Percentiles rank a stretch among this genome's conserved stretches.
Conservation (phyloP, 495 filamentous ascomycete species). For the Lasiosphaeris hirsuta region DNA sequence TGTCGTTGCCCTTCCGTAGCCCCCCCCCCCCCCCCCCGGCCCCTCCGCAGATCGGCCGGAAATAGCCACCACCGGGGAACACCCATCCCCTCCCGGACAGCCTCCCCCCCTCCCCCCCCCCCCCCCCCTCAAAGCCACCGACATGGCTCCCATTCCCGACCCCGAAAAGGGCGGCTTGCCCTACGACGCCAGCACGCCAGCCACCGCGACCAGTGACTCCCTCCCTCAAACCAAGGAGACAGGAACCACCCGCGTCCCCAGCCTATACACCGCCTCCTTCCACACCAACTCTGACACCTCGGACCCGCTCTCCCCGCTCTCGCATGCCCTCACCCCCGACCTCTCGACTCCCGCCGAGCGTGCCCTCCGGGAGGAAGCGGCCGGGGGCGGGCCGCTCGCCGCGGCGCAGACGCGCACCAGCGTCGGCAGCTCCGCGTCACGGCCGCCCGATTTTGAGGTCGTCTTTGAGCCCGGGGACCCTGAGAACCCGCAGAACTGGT, state of each 20-base stretch:
- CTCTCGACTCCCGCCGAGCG: conserved; percentile 15
- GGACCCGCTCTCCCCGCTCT: conserved; percentile 35
- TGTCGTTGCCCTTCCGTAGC: no score
- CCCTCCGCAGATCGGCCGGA: no score
- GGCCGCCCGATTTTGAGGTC: conserved; percentile 70
- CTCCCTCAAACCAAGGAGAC: background rate
- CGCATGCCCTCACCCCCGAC: conserved; percentile 35
- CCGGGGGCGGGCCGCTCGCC: conserved; percentile 7
- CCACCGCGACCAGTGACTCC: background rate
- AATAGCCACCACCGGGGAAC: no score
- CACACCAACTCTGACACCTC: conserved; percentile 24
- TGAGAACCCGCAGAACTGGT: conserved; percentile 75
- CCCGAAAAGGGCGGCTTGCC: background rate
- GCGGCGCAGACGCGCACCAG: conserved; percentile 45
- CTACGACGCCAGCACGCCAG: background rate
- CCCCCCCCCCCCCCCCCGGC: no score
- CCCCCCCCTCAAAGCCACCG: background rate
- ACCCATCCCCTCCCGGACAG: no score
- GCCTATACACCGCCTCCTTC: background rate
- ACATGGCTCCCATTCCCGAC: background rate
- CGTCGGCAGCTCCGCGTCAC: conserved; percentile 55
- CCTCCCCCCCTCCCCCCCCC: no score
- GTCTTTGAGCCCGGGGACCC: conserved; percentile 65
- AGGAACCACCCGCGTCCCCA: background rate
- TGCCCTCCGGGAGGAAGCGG: background rate